Conservation (phyloP, 495 filamentous ascomycete species). For the Hypomontagnella submonticulosa region DNA sequence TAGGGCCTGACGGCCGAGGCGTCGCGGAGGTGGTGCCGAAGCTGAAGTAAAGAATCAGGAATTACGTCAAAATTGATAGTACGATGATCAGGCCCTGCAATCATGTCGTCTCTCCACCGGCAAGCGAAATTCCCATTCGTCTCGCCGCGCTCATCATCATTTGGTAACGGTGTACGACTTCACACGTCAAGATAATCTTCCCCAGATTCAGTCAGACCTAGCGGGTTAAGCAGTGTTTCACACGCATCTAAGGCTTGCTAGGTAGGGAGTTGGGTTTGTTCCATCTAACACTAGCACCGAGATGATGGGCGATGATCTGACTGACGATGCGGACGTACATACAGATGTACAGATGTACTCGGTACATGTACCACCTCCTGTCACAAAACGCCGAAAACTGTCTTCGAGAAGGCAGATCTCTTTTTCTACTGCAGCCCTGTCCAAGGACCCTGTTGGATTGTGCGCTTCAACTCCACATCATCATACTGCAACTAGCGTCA, state of each 20-base stretch:
- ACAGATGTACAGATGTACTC: slow-evolving; percentile 14
- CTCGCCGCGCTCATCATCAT: slow-evolving; percentile 42
- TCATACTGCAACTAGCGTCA: slow-evolving; percentile 45
- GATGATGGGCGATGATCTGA: slow-evolving; percentile 7
- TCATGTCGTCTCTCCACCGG: slow-evolving; percentile 38
- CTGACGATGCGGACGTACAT: slow-evolving; percentile 14
- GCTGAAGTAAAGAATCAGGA: slow-evolving; percentile 37
- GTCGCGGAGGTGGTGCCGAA: slow-evolving; percentile 38
- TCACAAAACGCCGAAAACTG: slow-evolving; percentile 42
- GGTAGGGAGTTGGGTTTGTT: background rate
- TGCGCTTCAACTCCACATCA: slow-evolving; percentile 43
- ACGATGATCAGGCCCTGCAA: slow-evolving; percentile 46
- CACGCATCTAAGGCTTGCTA: background rate
- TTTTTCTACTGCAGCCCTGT: slow-evolving; percentile 46
- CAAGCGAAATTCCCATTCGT: slow-evolving; percentile 37
- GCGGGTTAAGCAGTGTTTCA: slow-evolving; percentile 35
- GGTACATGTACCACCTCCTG: slow-evolving; percentile 1
- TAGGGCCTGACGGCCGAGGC: slow-evolving; percentile 12
- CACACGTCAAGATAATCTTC: slow-evolving; percentile 46
- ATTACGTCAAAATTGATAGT: slow-evolving; percentile 46
- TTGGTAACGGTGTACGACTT: slow-evolving; percentile 39
- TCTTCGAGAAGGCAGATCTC: slow-evolving; percentile 45
- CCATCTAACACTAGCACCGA: slow-evolving; percentile 2
- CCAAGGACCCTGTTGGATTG: slow-evolving; percentile 39
- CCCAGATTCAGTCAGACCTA: slow-evolving; percentile 40